Base-by-base conservation (phyloP, 2,329 filamentous ascomycete species). In the Arachnomyces sp. region DNA sequence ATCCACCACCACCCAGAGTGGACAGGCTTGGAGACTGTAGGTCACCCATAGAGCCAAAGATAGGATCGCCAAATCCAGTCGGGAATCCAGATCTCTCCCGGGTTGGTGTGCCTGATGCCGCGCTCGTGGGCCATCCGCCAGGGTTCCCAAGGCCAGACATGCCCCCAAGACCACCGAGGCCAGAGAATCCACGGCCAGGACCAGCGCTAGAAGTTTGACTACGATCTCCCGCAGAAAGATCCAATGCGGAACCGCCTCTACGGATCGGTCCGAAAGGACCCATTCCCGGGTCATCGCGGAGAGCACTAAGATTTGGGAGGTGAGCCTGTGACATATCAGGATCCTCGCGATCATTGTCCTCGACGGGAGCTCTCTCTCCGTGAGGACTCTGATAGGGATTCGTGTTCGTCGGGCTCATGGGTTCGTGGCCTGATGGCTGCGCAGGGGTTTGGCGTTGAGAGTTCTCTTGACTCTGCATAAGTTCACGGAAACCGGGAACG, bases 331-430 rank as follows among this genome's bases (percentile, higher is more conserved):
- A 69, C 17, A 73, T 74, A 35, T 72, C 70, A 4, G 69, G 65
- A 33, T 82, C 75, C 34, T 73, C 71, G 47, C 76, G 74, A 44
- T 79, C 74, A 13, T 76, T 12, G 7, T 39, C 76, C 35, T 85
- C 79, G 4, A 69, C 70, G 5, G 20, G 20, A 25, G 20, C 20
- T 33, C 79, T 79, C 17, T 88, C 83, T 29, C 82, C 84, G 6
- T 84, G 79, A 2, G 92, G 92, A 59, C 90, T 96, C 48, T 89
- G 85, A 58, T 92, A 98, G 2, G 92, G 92, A 57, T 98, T 98
- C 2, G 92, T 96, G 55, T 94, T 86, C 0, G 89, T 92, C 8
- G 92, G 92, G 58, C 90, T 96, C 56, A 86, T 77, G 0, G 84
- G 82, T 43, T 87, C 84, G 48, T 81, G 71, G 35, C 65, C 62